Evolutionary conservation across 2,329 filamentous ascomycete genomes (phyloP).

Genomic region (Botrytis fragariae): DNA sequence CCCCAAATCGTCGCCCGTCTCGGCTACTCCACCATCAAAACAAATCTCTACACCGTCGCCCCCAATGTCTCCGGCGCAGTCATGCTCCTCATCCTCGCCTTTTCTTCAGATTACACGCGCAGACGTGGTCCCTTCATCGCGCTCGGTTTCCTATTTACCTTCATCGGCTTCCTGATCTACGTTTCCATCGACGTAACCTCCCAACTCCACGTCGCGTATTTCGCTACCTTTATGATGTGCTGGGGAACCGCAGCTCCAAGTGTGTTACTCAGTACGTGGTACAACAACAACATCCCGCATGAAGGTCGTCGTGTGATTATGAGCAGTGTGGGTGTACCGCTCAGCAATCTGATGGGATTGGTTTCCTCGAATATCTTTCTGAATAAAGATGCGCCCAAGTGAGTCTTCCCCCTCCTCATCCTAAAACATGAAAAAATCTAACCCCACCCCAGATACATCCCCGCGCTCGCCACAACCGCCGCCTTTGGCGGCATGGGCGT

Average conservation of each 20-base stretch:
- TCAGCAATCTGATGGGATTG: slow-evolving; percentile 66
- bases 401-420: slow-evolving; percentile 55
- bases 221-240: slow-evolving; percentile 67
- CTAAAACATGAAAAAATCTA: neutral
- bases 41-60: slow-evolving; percentile 78
- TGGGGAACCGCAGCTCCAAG: slow-evolving; percentile 41
- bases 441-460: slow-evolving; percentile 48
- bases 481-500: slow-evolving; percentile 61
- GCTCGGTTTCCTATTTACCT: slow-evolving; percentile 70
- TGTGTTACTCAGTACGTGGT: slow-evolving; percentile 37
- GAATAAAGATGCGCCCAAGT: slow-evolving; percentile 58
- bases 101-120: slow-evolving; percentile 58
- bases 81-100: slow-evolving; percentile 70
- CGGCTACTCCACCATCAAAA: slow-evolving; percentile 52
- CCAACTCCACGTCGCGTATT: slow-evolving; percentile 57
- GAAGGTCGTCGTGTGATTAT: slow-evolving; percentile 60
- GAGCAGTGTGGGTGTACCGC: slow-evolving; percentile 60
- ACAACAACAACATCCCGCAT: slow-evolving; percentile 66
- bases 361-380: slow-evolving; percentile 68
- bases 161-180: slow-evolving; percentile 77
- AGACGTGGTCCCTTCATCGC: slow-evolving; percentile 63
- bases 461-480: slow-evolving; percentile 62
- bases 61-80: slow-evolving; percentile 73
- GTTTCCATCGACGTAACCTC: slow-evolving; percentile 59
- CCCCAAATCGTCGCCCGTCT: slow-evolving; percentile 54